Conservation (phyloP, 345 rosid genomes). For the Sisymbrium irio region DNA sequence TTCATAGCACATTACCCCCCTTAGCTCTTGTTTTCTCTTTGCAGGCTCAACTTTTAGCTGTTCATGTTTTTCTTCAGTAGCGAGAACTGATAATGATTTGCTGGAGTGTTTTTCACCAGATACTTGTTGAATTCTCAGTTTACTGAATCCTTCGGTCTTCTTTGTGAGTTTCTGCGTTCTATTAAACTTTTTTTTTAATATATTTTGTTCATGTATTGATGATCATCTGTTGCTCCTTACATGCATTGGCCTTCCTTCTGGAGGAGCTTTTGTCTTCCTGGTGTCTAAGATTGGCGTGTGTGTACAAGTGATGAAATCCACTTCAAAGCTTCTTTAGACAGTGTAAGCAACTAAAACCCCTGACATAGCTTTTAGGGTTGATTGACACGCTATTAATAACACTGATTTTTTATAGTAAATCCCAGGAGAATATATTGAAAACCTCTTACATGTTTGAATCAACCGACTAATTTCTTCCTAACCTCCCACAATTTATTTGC, state of each 20-base stretch:
- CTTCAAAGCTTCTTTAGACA: conserved; percentile 22
- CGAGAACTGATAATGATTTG: conserved; percentile 17
- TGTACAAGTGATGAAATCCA: conserved; percentile 6
- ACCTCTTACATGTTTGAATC: conserved; percentile 10
- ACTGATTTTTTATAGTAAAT: background rate
- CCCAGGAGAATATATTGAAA: background rate
- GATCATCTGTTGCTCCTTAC: conserved; percentile 9
- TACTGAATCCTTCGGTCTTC: conserved; percentile 23
- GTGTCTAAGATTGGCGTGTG: conserved; percentile 16
- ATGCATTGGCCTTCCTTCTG: conserved; percentile 16
- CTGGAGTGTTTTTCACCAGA: conserved; percentile 21
- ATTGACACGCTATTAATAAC: background rate
- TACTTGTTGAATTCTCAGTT: conserved; percentile 17
- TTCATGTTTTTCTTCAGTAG: conserved; percentile 19
- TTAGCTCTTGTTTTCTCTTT: conserved; percentile 21
- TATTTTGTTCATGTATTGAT: background rate
- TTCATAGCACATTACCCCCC: background rate
- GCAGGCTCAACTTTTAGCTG: conserved; percentile 27
- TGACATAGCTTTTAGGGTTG: background rate
- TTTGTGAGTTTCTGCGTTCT: conserved; percentile 27
- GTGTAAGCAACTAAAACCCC: conserved; percentile 23
- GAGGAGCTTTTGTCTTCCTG: no score
- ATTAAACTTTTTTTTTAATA: background rate
- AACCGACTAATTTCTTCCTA: conserved; percentile 26
- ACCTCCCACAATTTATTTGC: conserved; percentile 34